Conservation (phyloP, 805 yeast species). For the Saturnispora besseyi region DNA sequence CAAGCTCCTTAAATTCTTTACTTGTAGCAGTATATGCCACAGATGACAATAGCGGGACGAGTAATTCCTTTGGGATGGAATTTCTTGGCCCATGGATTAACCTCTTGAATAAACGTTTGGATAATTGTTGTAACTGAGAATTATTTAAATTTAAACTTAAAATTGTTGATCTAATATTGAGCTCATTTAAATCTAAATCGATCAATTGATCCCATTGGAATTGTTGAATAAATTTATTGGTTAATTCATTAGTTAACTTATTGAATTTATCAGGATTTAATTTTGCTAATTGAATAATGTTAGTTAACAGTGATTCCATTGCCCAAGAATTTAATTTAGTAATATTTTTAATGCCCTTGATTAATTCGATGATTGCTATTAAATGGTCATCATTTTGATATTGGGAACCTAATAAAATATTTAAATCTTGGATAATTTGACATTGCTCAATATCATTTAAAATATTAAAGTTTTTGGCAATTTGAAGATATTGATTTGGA, state of each 20-base stretch:
- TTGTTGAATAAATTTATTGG: slow-evolving; percentile 22
- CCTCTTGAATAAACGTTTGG: slow-evolving; percentile 37
- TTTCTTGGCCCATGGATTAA: slow-evolving; percentile 44
- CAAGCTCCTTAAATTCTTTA: slow-evolving; percentile 53
- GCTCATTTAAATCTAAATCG: slow-evolving; percentile 29
- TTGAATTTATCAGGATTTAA: slow-evolving; percentile 24
- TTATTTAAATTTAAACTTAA: slow-evolving; percentile 31
- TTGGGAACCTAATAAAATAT: slow-evolving; percentile 29
- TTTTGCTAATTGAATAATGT: slow-evolving; percentile 15
- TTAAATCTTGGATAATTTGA: slow-evolving; percentile 33
- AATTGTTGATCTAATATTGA: slow-evolving; percentile 35
- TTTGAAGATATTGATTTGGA: slow-evolving; percentile 16
- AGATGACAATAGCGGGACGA: slow-evolving; percentile 34
- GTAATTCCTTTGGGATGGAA: slow-evolving; percentile 43
- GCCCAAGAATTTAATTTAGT: slow-evolving; percentile 27
- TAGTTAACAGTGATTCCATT: slow-evolving; percentile 29
- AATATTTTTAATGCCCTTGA: slow-evolving; percentile 22
- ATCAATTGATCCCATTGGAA: slow-evolving; percentile 31
- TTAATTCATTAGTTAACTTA: slow-evolving; percentile 14
- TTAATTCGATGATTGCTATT: slow-evolving; percentile 26
- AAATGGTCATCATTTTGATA: slow-evolving; percentile 27
- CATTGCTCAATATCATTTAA: slow-evolving; percentile 28
- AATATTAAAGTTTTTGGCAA: slow-evolving; percentile 20
- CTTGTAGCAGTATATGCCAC: slow-evolving; percentile 20
- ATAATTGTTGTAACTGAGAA: slow-evolving; percentile 25